Evolutionary conservation across 1,284 basidiomycete genomes (phyloP), one percentile per base, ranked within the genome.

Genomic region (Trichosporon sp.): DNA sequence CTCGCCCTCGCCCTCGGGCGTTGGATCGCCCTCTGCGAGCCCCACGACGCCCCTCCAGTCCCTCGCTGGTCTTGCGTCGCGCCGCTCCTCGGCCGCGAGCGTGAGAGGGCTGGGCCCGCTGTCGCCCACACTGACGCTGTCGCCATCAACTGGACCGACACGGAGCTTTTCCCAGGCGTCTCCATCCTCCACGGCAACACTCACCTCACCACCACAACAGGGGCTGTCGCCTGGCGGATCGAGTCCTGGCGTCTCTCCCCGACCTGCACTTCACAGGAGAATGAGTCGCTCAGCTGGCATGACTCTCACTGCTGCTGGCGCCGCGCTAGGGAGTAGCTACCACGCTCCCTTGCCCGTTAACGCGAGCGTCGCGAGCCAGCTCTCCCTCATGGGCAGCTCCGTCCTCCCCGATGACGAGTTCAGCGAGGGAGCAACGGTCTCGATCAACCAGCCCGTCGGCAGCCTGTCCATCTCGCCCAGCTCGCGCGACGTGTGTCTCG

Each of bases 381-480:
- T 21, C 40, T 37, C 7, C 63, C 32, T 64, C 21, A 21, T 68
- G 35, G 46, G 35, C 59, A 54, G 61, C 6, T 40, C 54, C 26
- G 12, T 38, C 54, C 51, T 40, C 38, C 26, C 32, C 2, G 63
- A 64, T 10, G 81, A 82, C 68, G 77, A 80, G 16, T 83, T 83
- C 75, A 73, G 74, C 31, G 78, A 80, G 68, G 78, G 79, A 37
- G 76, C 80, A 21, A 82, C 80, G 0, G 81, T 84, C 73, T 76
- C 76, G 31, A 77, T 86, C 66, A 84, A 85, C 74, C 80, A 85
- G 74, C 85, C 85, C 0, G 84, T 86, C 14, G 85, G 85, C n/a
- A 82, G 80, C 0, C 81, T 86, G 72, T 81, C 79, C 21, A 86
- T 86, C 76, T 84, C 82, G 73, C 84, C 85, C 4, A 80, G 78